phyloP scores from a whole-genome alignment of 257 asterid genomes.

The Apocynum venetum region DNA sequence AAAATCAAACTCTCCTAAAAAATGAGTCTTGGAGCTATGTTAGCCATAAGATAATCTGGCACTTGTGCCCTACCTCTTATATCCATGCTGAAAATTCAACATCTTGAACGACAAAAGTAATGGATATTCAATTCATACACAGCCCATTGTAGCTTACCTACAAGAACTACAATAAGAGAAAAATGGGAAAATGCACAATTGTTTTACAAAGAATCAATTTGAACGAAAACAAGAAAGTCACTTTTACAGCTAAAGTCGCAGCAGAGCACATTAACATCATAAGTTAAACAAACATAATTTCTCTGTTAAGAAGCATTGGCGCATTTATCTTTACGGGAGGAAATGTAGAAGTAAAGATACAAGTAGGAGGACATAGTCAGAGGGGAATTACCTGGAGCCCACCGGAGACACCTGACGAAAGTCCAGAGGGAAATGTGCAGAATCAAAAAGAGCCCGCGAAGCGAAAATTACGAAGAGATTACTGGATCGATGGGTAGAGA shows the following conservation, averaged over 20 bases:
- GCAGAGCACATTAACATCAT: neutral
- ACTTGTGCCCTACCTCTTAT: neutral
- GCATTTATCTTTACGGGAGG: neutral
- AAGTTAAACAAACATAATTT: neutral
- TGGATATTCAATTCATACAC: neutral
- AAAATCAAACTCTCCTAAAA: neutral
- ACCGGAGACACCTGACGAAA: neutral
- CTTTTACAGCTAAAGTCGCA: neutral
- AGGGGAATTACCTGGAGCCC: slow-evolving; percentile 8
- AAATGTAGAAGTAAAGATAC: neutral
- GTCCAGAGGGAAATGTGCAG: neutral
- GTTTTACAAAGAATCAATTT: neutral
- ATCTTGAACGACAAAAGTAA: neutral
- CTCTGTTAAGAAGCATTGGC: neutral
- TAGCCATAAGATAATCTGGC: neutral
- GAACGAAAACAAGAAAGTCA: neutral
- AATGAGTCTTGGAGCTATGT: neutral
- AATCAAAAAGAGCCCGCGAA: neutral
- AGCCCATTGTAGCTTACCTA: neutral
- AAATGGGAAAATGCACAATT: neutral
- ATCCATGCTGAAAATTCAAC: slow-evolving; percentile 5
- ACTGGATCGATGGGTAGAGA: no score
- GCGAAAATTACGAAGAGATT: neutral
- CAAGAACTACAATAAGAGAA: neutral
- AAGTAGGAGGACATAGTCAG: neutral